Evolutionary conservation across 2,329 filamentous ascomycete genomes (phyloP).

Genomic region (Penicillium palitans): DNA sequence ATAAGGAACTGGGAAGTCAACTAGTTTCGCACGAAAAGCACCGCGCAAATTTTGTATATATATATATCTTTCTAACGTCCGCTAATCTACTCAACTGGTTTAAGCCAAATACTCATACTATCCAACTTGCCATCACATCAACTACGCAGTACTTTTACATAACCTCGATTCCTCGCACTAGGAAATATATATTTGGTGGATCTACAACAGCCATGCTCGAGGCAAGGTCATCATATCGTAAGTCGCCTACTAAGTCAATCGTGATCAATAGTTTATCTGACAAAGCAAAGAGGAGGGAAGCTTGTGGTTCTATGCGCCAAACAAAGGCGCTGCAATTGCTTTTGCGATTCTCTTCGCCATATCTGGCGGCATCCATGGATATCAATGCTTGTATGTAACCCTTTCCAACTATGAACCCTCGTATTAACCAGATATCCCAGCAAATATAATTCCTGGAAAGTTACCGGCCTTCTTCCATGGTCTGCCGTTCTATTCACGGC

Average conservation of each 20-base stretch:
- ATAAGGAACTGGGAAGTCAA: no score
- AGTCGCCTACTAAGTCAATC: no score
- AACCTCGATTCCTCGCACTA: neutral
- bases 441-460: constrained; percentile 43
- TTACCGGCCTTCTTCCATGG: constrained; percentile 46
- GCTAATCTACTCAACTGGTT: no score
- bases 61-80: no score
- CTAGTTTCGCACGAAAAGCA: no score
- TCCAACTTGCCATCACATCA: no score
- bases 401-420: neutral
- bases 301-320: constrained; percentile 41
- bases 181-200: no score
- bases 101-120: no score
- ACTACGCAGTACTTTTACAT: neutral
- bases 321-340: constrained; percentile 43
- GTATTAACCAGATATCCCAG: constrained; percentile 24
- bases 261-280: no score
- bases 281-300: constrained; percentile 33
- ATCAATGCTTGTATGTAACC: constrained; percentile 38
- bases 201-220: no score
- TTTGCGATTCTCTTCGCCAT: constrained; percentile 44
- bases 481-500: constrained; percentile 42
- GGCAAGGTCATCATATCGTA: no score
- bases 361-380: constrained; percentile 41
- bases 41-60: no score